These are phyloP conservation scores for Aspergillus udagawae DNA, from an alignment of 2,329 filamentous ascomycete genomes.

Conservation along the genomic window DNA sequence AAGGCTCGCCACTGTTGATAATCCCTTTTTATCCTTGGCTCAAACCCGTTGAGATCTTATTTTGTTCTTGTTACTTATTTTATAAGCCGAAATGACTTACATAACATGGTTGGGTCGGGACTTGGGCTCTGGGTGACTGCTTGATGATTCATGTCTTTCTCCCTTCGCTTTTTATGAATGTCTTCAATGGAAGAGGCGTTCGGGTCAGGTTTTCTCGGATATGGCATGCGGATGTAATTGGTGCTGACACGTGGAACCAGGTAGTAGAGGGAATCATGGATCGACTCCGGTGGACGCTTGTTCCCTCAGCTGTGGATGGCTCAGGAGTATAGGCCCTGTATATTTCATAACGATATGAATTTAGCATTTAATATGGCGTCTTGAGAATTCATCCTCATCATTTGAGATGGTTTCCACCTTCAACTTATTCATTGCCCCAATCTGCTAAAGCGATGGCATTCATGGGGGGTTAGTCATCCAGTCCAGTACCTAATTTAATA, in stretches of 20 bases:
- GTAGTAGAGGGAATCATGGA: not conserved
- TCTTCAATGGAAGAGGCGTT: slow-evolving; percentile 9
- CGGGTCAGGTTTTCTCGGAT: slow-evolving; percentile 3
- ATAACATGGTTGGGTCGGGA: slow-evolving; percentile 11
- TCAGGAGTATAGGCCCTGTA: slow-evolving; percentile 20
- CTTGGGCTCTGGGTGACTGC: slow-evolving; percentile 1
- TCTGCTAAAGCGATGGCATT: not conserved
- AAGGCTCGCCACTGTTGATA: not conserved
- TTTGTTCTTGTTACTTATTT: slow-evolving; percentile 12
- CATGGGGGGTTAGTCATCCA: not conserved
- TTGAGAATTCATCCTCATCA: slow-evolving; percentile 12
- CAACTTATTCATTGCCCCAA: no score
- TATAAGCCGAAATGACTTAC: slow-evolving; percentile 24
- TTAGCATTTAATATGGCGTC: slow-evolving; percentile 15
- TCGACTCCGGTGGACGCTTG: not conserved
- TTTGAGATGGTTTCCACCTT: not conserved
- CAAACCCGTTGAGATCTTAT: slow-evolving; percentile 10
- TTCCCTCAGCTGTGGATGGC: slow-evolving; percentile 8
- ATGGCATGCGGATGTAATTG: slow-evolving; percentile 5
- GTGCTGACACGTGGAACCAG: not conserved
- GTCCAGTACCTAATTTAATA: not conserved
- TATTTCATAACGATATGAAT: slow-evolving; percentile 21
- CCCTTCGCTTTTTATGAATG: not conserved
- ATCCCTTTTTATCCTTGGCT: slow-evolving; percentile 2
- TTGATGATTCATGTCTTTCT: slow-evolving; percentile 3